Conservation (phyloP, 768 basidiomycete species). For the Asterophora lycoperdoides region DNA sequence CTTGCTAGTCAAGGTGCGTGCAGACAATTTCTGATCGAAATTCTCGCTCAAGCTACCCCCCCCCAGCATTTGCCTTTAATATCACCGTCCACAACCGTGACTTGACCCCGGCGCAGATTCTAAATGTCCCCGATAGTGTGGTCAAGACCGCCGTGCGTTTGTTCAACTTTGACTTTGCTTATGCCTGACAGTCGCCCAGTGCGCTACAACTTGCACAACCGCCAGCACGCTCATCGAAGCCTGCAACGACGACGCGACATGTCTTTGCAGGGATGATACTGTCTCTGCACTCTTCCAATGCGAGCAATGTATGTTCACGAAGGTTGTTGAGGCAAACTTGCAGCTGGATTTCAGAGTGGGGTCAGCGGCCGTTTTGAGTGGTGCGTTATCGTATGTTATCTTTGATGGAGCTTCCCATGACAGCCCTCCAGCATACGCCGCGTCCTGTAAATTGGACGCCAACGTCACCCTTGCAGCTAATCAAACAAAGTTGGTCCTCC, state of each 20-base stretch:
- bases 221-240: conserved; percentile 26
- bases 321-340: conserved; percentile 47
- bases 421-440: conserved; percentile 45
- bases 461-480: conserved; percentile 37
- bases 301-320: conserved; percentile 65
- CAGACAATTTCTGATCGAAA: neutral
- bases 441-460: conserved; percentile 35
- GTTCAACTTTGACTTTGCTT: conserved; percentile 13
- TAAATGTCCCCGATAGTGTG: conserved; percentile 34
- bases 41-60: neutral
- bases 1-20: conserved; percentile 61
- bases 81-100: conserved; percentile 39
- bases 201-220: conserved; percentile 26
- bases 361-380: conserved; percentile 51
- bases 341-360: conserved; percentile 52
- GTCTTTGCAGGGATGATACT: conserved; percentile 49
- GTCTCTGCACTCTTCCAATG: conserved; percentile 44
- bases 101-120: conserved; percentile 41
- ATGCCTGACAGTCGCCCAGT: conserved; percentile 27
- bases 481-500: conserved; percentile 39
- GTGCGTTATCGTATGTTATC: conserved; percentile 32
- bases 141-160: conserved; percentile 27
- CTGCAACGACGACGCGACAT: conserved; percentile 45
- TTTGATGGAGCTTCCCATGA: conserved; percentile 7
- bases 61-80: conserved; percentile 44